Conservation (phyloP, 257 asterid species). For the Solanum neorickii region DNA sequence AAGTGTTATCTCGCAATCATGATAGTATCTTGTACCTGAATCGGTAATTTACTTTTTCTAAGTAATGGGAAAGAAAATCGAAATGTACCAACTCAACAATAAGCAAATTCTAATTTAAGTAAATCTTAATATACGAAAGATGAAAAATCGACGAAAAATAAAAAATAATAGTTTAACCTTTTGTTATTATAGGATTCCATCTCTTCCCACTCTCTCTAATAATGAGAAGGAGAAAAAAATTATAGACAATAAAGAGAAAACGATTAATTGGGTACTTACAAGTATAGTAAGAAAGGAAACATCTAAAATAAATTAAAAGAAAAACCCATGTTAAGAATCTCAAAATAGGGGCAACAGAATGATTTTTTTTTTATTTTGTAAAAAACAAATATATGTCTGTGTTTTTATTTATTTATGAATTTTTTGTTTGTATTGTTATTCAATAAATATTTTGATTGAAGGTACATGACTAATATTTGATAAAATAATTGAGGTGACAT, state of each 20-base stretch:
- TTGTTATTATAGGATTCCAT: not conserved
- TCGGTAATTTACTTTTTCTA: too few species aligned
- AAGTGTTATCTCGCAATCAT: not conserved
- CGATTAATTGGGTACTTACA: not conserved
- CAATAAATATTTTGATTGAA: not conserved
- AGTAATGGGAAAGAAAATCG: not conserved
- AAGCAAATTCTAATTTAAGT: not conserved
- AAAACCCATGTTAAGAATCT: not conserved
- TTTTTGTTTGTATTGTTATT: not conserved
- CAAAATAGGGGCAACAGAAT: not conserved
- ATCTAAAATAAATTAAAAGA: not conserved
- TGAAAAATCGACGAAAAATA: not conserved
- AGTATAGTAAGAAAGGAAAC: not conserved
- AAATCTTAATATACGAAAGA: accelerated
- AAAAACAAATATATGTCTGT: not conserved
- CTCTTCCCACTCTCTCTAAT: not conserved
- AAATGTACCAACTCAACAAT: not conserved
- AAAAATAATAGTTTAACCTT: not conserved
- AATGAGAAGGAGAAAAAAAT: not conserved
- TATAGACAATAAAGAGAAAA: not conserved
- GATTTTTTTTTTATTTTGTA: not conserved
- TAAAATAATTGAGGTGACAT: too few species aligned
- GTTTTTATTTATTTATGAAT: too few species aligned
- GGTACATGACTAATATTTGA: not conserved
- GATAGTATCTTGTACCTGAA: too few species aligned